These are phyloP conservation scores for Eimeria zaria DNA, from an alignment of 169 alveolate genomes.

Conservation along the genomic window DNA sequence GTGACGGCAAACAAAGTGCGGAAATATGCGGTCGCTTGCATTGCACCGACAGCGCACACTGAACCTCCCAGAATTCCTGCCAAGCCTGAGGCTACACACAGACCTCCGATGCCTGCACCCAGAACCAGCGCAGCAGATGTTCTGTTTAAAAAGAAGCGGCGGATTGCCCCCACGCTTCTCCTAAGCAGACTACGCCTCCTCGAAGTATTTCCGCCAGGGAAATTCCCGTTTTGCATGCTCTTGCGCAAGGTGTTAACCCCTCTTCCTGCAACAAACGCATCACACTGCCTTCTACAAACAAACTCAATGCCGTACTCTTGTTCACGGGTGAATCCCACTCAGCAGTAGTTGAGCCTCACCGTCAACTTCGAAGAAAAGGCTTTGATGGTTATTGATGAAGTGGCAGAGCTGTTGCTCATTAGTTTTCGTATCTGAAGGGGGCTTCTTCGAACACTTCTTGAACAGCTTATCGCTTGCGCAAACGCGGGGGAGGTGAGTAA, in stretches of 20 bases:
- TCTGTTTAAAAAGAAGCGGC: slow-evolving; percentile 17
- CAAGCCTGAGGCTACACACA: slow-evolving; percentile 54
- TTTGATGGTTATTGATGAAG: slow-evolving; percentile 44
- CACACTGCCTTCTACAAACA: background rate
- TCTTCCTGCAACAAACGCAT: slow-evolving; percentile 6
- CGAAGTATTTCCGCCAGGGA: background rate
- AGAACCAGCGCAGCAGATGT: slow-evolving; percentile 22
- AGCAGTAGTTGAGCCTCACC: slow-evolving; percentile 2
- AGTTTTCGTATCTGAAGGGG: background rate
- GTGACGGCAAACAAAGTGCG: slow-evolving; percentile 14
- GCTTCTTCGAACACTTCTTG: slow-evolving; percentile 33
- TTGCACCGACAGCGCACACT: slow-evolving; percentile 44
- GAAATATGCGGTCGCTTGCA: background rate
- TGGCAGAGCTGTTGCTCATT: slow-evolving; percentile 55
- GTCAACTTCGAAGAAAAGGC: slow-evolving; percentile 51
- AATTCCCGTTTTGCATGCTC: slow-evolving; percentile 18
- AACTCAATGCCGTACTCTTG: background rate
- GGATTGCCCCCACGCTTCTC: slow-evolving; percentile 15
- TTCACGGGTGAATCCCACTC: background rate
- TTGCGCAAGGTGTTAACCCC: slow-evolving; percentile 41
- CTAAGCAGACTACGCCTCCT: background rate
- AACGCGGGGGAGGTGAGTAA: slow-evolving; percentile 26
- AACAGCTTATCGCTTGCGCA: slow-evolving; percentile 13
- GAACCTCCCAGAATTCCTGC: slow-evolving; percentile 31
- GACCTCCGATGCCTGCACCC: slow-evolving; percentile 42